Evolutionary conservation across 176 grass and related monocot species (phyloP).

Genomic region (Aechmea fasciata): DNA sequence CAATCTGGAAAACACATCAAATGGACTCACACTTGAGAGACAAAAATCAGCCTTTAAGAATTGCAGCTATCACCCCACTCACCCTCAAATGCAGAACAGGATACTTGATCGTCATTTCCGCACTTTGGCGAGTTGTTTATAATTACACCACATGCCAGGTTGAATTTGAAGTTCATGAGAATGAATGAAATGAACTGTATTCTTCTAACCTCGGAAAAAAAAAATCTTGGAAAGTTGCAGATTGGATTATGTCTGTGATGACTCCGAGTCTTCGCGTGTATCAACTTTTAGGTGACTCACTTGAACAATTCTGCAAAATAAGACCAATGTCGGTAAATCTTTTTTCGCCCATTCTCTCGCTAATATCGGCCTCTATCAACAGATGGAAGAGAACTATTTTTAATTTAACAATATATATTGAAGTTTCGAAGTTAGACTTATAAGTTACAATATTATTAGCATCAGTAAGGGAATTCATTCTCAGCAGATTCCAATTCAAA

Average conservation of each 20-base stretch:
- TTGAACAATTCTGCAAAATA: too few relatives aligned
- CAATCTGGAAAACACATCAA: conserved; percentile 19
- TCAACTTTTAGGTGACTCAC: not conserved
- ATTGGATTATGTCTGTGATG: not conserved
- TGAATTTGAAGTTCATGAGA: not conserved
- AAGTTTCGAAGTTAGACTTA: too few relatives aligned
- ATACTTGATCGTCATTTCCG: not conserved
- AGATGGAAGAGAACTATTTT: not conserved
- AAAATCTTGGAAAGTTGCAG: not conserved
- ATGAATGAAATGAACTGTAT: not conserved
- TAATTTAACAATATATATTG: too few relatives aligned
- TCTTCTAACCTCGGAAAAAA: too few relatives aligned
- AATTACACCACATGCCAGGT: not conserved
- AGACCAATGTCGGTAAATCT: too few relatives aligned
- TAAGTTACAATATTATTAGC: too few relatives aligned
- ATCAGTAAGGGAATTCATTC: too few relatives aligned
- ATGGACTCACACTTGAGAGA: conserved; percentile 19
- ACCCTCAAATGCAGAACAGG: conserved; percentile 18
- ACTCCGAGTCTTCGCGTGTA: not conserved
- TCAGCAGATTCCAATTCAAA: too few relatives aligned
- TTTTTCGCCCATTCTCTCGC: too few relatives aligned
- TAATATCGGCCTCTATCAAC: too few relatives aligned
- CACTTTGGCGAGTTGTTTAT: not conserved
- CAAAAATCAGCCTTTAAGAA: conserved; percentile 17
- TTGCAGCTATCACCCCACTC: conserved; percentile 17